Conservation (phyloP, 2,329 filamentous ascomycete species). For the Rutstroemia sp. region DNA sequence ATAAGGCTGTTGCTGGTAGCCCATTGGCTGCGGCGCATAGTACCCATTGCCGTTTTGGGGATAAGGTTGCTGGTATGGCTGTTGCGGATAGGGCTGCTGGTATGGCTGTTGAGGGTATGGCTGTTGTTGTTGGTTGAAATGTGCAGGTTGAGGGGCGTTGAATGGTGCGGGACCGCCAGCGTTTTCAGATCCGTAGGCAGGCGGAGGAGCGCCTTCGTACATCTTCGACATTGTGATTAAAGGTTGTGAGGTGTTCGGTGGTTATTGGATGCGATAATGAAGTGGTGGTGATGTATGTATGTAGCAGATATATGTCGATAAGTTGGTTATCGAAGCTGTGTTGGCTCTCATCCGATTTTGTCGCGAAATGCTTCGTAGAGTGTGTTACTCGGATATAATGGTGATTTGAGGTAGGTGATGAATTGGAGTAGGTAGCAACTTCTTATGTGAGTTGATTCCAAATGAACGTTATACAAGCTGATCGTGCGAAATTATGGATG, state of each 20-base stretch:
- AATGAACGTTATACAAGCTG: too few species aligned
- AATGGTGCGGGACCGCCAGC: neutral
- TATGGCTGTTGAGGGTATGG: slow-evolving; percentile 5
- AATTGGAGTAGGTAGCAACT: too few species aligned
- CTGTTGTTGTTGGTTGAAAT: slow-evolving; percentile 14
- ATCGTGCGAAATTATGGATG: too few species aligned
- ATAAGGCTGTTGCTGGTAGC: slow-evolving; percentile 13
- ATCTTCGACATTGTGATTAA: slow-evolving; percentile 15
- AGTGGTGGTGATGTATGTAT: too few species aligned
- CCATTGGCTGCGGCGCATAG: slow-evolving; percentile 19
- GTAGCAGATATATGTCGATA: neutral
- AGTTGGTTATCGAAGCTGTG: too few species aligned
- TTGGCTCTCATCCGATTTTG: too few species aligned
- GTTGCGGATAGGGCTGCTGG: slow-evolving; percentile 12
- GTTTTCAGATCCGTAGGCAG: slow-evolving; percentile 18
- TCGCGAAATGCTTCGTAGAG: too few species aligned
- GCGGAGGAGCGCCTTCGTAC: slow-evolving; percentile 20
- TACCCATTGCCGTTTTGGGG: slow-evolving; percentile 12
- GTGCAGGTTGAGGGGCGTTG: slow-evolving; percentile 16
- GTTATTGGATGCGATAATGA: neutral
- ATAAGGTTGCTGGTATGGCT: slow-evolving; percentile 14
- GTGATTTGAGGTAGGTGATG: too few species aligned
- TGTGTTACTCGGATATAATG: too few species aligned
- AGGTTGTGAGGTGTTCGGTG: neutral
- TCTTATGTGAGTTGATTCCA: too few species aligned